Evolutionary conservation across 2,329 filamentous ascomycete genomes (phyloP), one percentile per base, ranked within the genome.

Genomic region (Arthrinium puccinioides): DNA sequence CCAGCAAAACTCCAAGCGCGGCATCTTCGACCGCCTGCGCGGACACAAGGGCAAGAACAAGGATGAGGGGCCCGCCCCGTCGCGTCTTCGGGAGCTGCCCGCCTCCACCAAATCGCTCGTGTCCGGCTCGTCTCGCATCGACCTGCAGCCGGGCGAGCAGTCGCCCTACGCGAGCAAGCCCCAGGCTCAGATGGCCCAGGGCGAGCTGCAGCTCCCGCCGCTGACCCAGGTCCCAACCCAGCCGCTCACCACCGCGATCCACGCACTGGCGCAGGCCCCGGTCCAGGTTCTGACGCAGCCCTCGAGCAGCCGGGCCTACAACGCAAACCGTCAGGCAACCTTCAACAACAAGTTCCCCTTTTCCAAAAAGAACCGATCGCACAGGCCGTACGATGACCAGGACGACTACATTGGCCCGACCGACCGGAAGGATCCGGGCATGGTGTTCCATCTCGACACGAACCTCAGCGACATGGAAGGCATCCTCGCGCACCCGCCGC

Each of bases 391-490:
- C 15, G 74, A 79, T 44, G 77, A 69, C 43, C 63, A 54, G 44
- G 81, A 70, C 54, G 80, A 79, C 55, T 69, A 66, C 16, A 76
- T 75, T 44, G 75, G 74, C 4, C 75, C 73, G 1, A 79, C 72
- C 7, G 76, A 82, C 41, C 74, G 71, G 49, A 64, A 70, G 28
- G 70, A 73, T 37, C 72, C 74, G 28, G 74, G 74, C 28, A 75
- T 74, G 10, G 61, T 87, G 31, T 94, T 83, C 62, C 76, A 76
- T 51, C 75, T 97, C 19, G 90, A 97, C 58, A 94, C 87, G 2
- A 84, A 97, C 55, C 73, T 97, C 32, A 79, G 79, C 39, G 79
- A 95, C 50, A 92, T 98, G 87, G 84, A 89, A 51, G 92, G 87
- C 16, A 96, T 97, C 45, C 66, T 97, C 42, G 80, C 81, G 36